Conservation (phyloP, 2,329 filamentous ascomycete genomes). For the Sarocladium strictum region DNA sequence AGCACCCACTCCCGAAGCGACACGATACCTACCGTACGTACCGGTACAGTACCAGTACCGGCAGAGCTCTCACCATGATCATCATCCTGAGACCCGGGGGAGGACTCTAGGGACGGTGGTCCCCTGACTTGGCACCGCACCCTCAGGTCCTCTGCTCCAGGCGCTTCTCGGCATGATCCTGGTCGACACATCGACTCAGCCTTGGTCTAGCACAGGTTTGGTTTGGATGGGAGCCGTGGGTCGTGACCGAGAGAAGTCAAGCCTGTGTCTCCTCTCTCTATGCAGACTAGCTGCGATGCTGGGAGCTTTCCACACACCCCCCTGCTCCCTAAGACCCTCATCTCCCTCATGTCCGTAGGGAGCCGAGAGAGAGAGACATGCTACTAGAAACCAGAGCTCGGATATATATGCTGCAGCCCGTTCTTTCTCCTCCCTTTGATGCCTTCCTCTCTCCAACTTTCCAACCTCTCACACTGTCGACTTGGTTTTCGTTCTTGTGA, state of each 20-base stretch:
- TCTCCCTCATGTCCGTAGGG: background rate
- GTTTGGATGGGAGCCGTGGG: background rate
- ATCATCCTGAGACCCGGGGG: too few species aligned
- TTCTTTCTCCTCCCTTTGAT: background rate
- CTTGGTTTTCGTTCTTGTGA: background rate
- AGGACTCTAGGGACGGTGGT: background rate
- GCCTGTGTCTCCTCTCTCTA: too few species aligned
- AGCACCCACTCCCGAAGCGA: background rate
- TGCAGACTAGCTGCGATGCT: background rate
- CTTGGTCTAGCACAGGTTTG: constrained; percentile 3
- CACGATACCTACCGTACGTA: too few species aligned
- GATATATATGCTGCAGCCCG: constrained; percentile 5
- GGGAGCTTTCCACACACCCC: background rate
- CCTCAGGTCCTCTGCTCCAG: background rate
- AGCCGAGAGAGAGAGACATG: constrained; percentile 5
- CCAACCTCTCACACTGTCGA: constrained; percentile 1
- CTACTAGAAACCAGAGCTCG: background rate
- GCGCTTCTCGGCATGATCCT: background rate
- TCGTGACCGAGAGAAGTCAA: background rate
- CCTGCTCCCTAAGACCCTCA: background rate
- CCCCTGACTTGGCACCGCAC: constrained; percentile 3
- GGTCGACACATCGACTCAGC: constrained; percentile 8
- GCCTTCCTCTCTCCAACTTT: background rate
- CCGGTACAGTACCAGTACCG: too few species aligned
- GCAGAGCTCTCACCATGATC: constrained; percentile 3